Evolutionary conservation across 1,284 basidiomycete genomes (phyloP).

Genomic region (Apiotrichum mycotoxinovorans): DNA sequence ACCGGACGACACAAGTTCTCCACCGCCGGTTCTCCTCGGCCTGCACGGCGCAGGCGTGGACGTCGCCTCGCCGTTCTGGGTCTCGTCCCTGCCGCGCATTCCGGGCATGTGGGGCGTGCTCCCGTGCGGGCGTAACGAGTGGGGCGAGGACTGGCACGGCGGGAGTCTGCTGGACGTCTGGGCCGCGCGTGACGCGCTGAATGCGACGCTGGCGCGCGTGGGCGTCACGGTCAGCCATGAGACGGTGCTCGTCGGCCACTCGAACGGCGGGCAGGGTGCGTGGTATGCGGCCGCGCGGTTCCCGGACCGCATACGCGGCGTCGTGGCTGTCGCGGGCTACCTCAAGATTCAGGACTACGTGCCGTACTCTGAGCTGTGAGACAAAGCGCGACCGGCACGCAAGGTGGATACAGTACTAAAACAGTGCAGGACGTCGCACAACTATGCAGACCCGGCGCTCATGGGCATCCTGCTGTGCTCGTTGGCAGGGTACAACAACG

Average conservation of each 20-base stretch:
- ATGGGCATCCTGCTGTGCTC: constrained; percentile 67
- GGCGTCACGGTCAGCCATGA: not conserved
- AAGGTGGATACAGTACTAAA: not conserved
- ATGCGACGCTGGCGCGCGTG: not conserved
- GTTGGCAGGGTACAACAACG: constrained; percentile 78
- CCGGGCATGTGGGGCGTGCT: constrained; percentile 39
- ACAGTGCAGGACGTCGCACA: constrained; percentile 45
- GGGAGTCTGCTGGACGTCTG: constrained; percentile 40
- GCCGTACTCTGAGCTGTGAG: constrained; percentile 60
- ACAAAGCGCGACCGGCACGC: not conserved
- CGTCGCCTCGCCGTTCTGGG: constrained; percentile 22
- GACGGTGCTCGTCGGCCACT: constrained; percentile 69
- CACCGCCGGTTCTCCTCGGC: constrained; percentile 36
- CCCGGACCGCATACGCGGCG: constrained; percentile 72
- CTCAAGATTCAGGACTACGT: constrained; percentile 83
- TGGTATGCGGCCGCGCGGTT: constrained; percentile 73
- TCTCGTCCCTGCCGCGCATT: constrained; percentile 25
- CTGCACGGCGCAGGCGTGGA: constrained; percentile 49
- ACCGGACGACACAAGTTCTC: too few relatives aligned
- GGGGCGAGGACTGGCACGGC: constrained; percentile 51
- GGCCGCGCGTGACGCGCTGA: constrained; percentile 35
- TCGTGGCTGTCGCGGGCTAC: constrained; percentile 69
- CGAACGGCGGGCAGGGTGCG: constrained; percentile 86
- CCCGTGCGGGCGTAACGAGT: constrained; percentile 44
- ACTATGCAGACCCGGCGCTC: constrained; percentile 71